phyloP scores from a whole-genome alignment of 31 red algal species.

The Odonthalia washingtoniensis region DNA sequence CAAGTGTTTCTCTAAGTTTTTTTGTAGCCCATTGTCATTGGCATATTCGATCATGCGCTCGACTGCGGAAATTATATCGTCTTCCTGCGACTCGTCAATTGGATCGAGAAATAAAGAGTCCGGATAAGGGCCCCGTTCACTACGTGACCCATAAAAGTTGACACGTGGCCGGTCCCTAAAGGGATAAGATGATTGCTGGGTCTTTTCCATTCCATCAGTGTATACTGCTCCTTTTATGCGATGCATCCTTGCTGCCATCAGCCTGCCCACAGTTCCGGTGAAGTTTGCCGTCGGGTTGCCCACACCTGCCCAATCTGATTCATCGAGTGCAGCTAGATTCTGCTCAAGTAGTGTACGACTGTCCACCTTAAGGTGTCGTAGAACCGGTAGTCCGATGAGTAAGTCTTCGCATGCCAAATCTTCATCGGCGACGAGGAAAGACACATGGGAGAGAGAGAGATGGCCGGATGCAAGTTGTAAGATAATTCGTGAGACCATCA shows the following conservation, averaged over 20 bases:
- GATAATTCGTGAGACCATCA: background rate
- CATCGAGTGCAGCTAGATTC: slow-evolving; percentile 5
- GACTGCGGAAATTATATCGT: background rate
- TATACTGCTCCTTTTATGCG: too few relatives aligned
- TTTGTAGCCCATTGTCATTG: background rate
- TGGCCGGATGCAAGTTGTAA: slow-evolving; percentile 5
- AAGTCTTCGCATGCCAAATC: slow-evolving; percentile 19
- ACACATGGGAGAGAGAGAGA: background rate
- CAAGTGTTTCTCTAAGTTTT: background rate
- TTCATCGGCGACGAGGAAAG: background rate
- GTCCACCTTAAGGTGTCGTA: background rate
- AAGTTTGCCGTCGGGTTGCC: background rate
- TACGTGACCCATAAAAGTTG: background rate
- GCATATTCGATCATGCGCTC: background rate
- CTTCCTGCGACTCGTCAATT: background rate
- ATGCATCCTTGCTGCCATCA: background rate
- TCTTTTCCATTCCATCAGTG: background rate
- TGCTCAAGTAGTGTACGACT: background rate
- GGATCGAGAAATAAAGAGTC: slow-evolving; percentile 2
- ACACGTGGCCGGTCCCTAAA: background rate
- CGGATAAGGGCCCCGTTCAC: background rate
- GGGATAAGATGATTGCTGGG: background rate
- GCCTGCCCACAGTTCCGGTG: background rate
- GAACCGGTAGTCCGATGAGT: background rate
- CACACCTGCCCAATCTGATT: background rate